Base-by-base conservation (phyloP, 208 protist genomes). In the Borovskyia barvae region DNA sequence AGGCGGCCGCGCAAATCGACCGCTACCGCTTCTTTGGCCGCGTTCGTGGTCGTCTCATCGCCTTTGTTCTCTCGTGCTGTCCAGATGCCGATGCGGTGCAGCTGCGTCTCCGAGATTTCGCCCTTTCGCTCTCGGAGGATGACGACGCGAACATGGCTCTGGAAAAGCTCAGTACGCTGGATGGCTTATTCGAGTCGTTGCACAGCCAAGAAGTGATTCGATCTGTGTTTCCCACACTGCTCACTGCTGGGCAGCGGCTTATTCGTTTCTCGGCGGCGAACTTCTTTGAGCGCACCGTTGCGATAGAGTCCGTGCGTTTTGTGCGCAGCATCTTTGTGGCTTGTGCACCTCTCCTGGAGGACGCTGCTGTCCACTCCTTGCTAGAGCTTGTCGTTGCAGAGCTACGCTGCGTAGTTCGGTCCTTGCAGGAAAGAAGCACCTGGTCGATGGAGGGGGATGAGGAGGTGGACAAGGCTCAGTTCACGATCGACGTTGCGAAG, bases 161-260 rank as follows among this genome's bases (percentile, higher is more conserved):
- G 20, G 70, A 85, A 35, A 19, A 59, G 4, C 48, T 67, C 3
- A 61, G 48, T 25, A 60, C 65, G 5, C 47, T 87, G 33, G 51
- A 60, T n/a, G 81, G 81, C 15, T 39, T 88, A 8, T 77, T 76
- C 22, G 61, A 76, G 58, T 81, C 77, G 30, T 35, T 88, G 32
- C 49, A 68, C 43, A 66, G 55, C 19, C 74, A 80, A 28, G 67
- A 82, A 19, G 53, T 76, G 0, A 66, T 88, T 25, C 59, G 60
- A 8, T 48, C 45, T 15, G 26, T 75, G 35, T 80, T 84, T 51
- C 59, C 66, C 1, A 48, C 60, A 5, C 39, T 84, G 26, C 20
- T 77, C 8, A 32, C 15, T 7, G 40, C 47, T 2, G 72, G 49
- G 17, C 56, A 73, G 58, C 48, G 52, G 24, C 47, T 81, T 8